Evolutionary conservation across 192 early-diverging fungal genomes (phyloP).

Genomic region (Rhizophlyctis rosea): DNA sequence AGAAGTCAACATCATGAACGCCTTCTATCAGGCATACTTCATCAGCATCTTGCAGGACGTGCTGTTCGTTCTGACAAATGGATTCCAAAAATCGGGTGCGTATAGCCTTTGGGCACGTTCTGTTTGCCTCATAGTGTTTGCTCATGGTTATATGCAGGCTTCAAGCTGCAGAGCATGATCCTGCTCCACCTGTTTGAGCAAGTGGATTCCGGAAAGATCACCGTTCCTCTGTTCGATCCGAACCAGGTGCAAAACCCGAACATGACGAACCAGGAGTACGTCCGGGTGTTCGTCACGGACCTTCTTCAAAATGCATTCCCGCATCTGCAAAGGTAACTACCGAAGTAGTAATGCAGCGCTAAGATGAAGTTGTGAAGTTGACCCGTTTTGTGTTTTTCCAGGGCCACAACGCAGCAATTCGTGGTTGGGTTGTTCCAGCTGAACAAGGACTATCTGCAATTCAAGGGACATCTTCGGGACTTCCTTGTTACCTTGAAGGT

Average conservation of each 20-base stretch:
- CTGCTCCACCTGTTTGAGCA: constrained; percentile 86
- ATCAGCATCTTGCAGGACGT: constrained; percentile 90
- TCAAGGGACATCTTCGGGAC: constrained; percentile 93
- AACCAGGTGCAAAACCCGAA: constrained; percentile 66
- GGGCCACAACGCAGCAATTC: constrained; percentile 81
- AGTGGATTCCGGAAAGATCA: constrained; percentile 76
- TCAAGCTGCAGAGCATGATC: constrained; percentile 87
- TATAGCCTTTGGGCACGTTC: too few species aligned
- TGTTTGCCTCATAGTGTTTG: too few species aligned
- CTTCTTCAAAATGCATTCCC: constrained; percentile 87
- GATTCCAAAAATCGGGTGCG: constrained; percentile 93
- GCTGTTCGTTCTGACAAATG: constrained; percentile 94
- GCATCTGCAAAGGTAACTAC: constrained; percentile 82
- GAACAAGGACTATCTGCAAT: constrained; percentile 73
- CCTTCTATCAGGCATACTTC: constrained; percentile 92
- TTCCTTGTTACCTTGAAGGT: constrained; percentile 70
- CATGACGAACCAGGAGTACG: constrained; percentile 76
- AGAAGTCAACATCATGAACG: constrained; percentile 71
- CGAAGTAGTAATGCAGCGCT: constrained; percentile 8
- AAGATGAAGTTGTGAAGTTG: constrained; percentile 6
- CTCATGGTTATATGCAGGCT: constrained; percentile 73
- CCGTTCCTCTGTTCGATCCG: constrained; percentile 83
- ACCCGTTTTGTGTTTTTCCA: constrained; percentile 28
- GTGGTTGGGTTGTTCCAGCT: constrained; percentile 82
- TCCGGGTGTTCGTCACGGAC: constrained; percentile 80